Conservation (phyloP, 73 alveolate species). For the Effrenium voratum region DNA sequence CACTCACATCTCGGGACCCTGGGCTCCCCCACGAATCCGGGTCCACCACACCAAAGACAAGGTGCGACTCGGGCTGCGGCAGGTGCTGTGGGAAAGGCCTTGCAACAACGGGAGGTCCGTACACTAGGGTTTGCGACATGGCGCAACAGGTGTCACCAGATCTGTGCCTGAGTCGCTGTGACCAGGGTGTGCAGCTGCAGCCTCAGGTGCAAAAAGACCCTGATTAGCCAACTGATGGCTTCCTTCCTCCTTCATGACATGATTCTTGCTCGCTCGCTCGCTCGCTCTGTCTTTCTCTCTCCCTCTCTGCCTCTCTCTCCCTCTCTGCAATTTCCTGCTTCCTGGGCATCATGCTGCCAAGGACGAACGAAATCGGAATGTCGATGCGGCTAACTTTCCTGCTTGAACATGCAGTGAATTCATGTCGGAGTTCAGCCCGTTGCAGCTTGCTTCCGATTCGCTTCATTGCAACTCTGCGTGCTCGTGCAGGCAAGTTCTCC, state of each 20-base stretch:
- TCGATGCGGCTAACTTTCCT: constrained; percentile 15
- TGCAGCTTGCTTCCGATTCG: too few species aligned
- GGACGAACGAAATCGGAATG: constrained; percentile 39
- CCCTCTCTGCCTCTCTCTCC: too few species aligned
- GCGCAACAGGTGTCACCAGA: neutral
- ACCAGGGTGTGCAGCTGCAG: constrained; percentile 13
- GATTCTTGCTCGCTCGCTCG: too few species aligned
- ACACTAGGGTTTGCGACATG: neutral
- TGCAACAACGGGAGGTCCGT: neutral
- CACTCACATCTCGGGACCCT: too few species aligned
- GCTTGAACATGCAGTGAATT: too few species aligned
- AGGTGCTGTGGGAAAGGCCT: constrained; percentile 22
- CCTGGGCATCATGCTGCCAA: neutral
- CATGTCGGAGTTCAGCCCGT: too few species aligned
- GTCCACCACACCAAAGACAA: constrained; percentile 64
- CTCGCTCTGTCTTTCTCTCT: too few species aligned
- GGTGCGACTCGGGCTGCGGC: constrained; percentile 9
- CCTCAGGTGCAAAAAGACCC: neutral
- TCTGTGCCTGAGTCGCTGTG: neutral
- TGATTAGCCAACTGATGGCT: too few species aligned
- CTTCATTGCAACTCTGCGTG: too few species aligned
- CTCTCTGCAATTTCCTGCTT: too few species aligned
- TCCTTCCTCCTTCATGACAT: too few species aligned
- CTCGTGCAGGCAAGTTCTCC: too few species aligned
- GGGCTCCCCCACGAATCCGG: constrained; percentile 37